Percentiles rank a stretch among this genome's conserved stretches.
phyloP scores from a whole-genome alignment of 2,329 filamentous ascomycete species.

The Penicillium sp. region DNA sequence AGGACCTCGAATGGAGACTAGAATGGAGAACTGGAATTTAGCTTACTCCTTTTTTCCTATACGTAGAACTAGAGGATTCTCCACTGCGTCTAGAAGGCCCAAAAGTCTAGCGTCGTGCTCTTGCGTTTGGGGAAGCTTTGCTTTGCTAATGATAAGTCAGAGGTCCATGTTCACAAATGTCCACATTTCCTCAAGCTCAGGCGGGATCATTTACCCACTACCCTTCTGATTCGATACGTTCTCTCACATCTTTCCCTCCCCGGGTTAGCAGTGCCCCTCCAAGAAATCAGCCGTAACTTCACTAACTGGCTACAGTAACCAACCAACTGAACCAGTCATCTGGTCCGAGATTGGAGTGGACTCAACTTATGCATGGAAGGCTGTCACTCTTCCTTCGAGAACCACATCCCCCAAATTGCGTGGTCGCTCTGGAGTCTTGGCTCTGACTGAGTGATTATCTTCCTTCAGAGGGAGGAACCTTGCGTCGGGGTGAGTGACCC shows the following conservation, averaged over 20 bases:
- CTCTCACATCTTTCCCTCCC: slow-evolving; percentile 8
- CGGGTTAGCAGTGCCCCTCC: neutral
- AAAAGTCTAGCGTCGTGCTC: neutral
- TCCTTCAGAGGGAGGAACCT: neutral
- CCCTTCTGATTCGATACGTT: neutral
- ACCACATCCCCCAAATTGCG: slow-evolving; percentile 1
- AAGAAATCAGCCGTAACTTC: neutral
- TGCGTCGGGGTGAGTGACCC: neutral
- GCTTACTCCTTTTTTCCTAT: too few relatives aligned
- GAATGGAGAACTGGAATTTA: neutral
- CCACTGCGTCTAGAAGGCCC: slow-evolving; percentile 3
- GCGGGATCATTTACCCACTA: neutral
- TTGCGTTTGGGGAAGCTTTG: neutral
- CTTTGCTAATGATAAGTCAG: neutral
- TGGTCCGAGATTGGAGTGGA: neutral
- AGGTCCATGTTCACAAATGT: neutral
- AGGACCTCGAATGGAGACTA: neutral
- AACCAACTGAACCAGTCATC: neutral
- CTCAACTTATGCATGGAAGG: slow-evolving; percentile 28
- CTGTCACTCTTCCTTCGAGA: slow-evolving; percentile 28
- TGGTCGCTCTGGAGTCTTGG: neutral
- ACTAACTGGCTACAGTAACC: neutral
- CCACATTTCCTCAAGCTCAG: neutral
- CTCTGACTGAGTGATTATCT: neutral
- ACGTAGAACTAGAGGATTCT: neutral